phyloP scores from a whole-genome alignment of 768 basidiomycete species.

The Cyclocybe cylindracea region DNA sequence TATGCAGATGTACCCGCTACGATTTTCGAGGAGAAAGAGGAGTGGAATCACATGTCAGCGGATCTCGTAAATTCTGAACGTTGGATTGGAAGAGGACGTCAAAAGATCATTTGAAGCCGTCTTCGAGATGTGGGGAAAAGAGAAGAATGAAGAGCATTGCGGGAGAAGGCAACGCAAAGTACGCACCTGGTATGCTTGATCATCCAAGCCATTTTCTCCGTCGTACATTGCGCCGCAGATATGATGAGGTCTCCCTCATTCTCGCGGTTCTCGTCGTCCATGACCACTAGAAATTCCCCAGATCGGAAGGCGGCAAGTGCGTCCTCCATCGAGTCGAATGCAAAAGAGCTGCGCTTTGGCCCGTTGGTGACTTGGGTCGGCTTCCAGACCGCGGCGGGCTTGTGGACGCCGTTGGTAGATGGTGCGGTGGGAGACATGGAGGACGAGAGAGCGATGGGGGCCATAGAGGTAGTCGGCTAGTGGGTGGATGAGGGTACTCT shows the following conservation, averaged over 20 bases:
- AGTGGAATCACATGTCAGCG: slow-evolving; percentile 23
- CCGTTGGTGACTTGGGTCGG: slow-evolving; percentile 31
- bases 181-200: slow-evolving; percentile 91
- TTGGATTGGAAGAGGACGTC: slow-evolving; percentile 3
- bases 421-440: slow-evolving; percentile 10
- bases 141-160: not conserved
- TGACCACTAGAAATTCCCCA: slow-evolving; percentile 94
- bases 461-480: slow-evolving; percentile 21
- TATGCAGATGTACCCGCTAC: slow-evolving; percentile 92
- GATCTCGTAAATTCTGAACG: slow-evolving; percentile 5
- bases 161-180: not conserved
- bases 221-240: slow-evolving; percentile 79
- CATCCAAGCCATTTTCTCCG: slow-evolving; percentile 99
- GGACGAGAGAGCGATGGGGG: slow-evolving; percentile 28
- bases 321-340: slow-evolving; percentile 80
- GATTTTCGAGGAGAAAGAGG: not conserved
- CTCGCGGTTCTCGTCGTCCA: slow-evolving; percentile 95
- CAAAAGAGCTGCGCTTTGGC: slow-evolving; percentile 43
- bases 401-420: slow-evolving; percentile 16
- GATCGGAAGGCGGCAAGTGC: slow-evolving; percentile 73
- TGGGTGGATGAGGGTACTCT: slow-evolving; percentile 13
- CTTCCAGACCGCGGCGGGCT: slow-evolving; percentile 28
- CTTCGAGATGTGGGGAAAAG: slow-evolving; percentile 1
- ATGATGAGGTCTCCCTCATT: slow-evolving; percentile 98
- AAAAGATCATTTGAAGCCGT: slow-evolving; percentile 5